phyloP scores from a whole-genome alignment of 202 grass and related monocot species.

The Hordeum pubiflorum region DNA sequence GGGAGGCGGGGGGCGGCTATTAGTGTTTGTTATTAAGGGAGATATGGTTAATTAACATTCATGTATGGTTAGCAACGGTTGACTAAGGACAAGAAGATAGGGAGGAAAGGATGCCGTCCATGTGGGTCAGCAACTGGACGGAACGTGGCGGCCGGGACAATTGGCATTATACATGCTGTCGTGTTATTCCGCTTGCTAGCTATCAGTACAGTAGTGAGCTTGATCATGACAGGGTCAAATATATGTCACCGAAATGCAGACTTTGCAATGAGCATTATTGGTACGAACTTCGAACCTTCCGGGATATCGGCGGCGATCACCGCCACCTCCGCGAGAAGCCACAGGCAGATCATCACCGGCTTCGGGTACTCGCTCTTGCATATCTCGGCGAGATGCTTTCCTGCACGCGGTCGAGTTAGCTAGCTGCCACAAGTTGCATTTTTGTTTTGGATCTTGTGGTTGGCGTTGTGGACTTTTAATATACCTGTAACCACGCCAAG shows the following conservation, averaged over 20 bases:
- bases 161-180: too few species aligned
- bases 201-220: too few species aligned
- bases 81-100: neutral
- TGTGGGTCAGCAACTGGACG: neutral
- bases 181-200: too few species aligned
- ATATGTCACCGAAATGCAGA: neutral
- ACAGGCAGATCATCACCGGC: constrained; percentile 60
- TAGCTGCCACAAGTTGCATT: neutral
- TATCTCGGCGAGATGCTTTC: constrained; percentile 72
- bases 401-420: constrained; percentile 9
- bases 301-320: constrained; percentile 94
- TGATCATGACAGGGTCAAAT: neutral
- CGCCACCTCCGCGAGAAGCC: constrained; percentile 70
- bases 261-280: neutral
- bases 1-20: too few species aligned
- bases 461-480: neutral
- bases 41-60: neutral
- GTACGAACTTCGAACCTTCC: constrained; percentile 46
- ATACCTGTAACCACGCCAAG: constrained; percentile 82
- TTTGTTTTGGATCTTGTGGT: neutral
- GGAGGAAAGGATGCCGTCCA: neutral
- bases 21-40: neutral
- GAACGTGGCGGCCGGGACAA: neutral
- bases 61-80: neutral
- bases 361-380: constrained; percentile 74